These are phyloP conservation scores for Clarkia xantiana DNA, from an alignment of 345 rosid genomes.

Conservation along the genomic window DNA sequence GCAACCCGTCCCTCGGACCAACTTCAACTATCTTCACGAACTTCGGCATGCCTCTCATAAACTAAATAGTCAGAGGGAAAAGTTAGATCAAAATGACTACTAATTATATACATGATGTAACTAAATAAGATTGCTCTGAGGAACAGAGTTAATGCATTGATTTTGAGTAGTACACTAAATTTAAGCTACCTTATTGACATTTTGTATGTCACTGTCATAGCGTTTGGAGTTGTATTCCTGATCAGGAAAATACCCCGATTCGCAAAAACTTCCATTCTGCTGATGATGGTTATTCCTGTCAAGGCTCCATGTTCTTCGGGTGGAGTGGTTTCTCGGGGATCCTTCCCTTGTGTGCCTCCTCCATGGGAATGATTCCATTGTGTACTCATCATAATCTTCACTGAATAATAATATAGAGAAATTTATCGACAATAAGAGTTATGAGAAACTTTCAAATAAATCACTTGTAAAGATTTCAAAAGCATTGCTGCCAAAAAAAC, in stretches of 20 bases:
- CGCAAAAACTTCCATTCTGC: constrained; percentile 19
- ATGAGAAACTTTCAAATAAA: not conserved
- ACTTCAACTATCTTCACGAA: constrained; percentile 72
- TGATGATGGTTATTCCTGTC: constrained; percentile 25
- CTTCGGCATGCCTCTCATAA: constrained; percentile 31
- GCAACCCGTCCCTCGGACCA: constrained; percentile 66
- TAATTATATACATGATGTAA: too few species aligned
- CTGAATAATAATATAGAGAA: constrained; percentile 24
- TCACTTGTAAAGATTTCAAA: not conserved
- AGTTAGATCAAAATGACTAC: constrained; percentile 7
- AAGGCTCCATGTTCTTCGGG: constrained; percentile 24
- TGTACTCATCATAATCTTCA: constrained; percentile 42
- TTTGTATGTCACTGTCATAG: constrained; percentile 21
- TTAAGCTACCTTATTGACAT: constrained; percentile 43
- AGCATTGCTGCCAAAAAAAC: not conserved
- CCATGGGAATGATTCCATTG: constrained; percentile 64
- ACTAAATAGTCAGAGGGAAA: constrained; percentile 21
- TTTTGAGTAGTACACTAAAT: not conserved
- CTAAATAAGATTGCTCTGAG: too few species aligned
- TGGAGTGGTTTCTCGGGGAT: constrained; percentile 27
- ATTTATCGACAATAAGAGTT: not conserved
- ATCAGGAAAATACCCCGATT: constrained; percentile 33
- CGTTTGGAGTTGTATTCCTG: constrained; percentile 28
- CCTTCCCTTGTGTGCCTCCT: constrained; percentile 43
- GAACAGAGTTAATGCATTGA: too few species aligned